Percentiles rank a stretch among this genome's conserved stretches.
Evolutionary conservation across 2,329 filamentous ascomycete species (phyloP).

Genomic region (Emmonsiellopsis sp.): DNA sequence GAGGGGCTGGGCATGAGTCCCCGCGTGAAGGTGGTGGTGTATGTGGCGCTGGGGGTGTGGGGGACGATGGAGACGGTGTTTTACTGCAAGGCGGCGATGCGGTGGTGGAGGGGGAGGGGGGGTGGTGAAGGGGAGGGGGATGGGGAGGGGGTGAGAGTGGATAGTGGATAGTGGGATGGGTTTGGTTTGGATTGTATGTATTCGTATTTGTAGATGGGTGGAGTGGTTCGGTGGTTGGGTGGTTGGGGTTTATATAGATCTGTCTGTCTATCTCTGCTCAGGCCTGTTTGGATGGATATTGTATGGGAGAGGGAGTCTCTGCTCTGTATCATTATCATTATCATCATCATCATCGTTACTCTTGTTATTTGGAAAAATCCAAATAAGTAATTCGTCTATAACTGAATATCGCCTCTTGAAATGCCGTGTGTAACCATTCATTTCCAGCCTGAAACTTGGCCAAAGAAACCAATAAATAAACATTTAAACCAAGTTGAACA

Average conservation of each 20-base stretch:
- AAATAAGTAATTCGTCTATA: neutral
- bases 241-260: no score
- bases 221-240: neutral
- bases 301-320: neutral
- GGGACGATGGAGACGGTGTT: slow-evolving; percentile 18
- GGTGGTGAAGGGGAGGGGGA: neutral
- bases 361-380: neutral
- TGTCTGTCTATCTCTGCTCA: no score
- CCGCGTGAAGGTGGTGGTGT: slow-evolving; percentile 14
- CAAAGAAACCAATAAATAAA: neutral
- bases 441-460: neutral
- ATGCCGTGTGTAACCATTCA: no score
- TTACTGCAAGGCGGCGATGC: slow-evolving; percentile 13
- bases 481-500: no score
- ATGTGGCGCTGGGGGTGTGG: slow-evolving; percentile 11
- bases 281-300: neutral
- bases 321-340: neutral
- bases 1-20: slow-evolving; percentile 13
- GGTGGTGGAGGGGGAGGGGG: neutral
- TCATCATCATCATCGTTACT: neutral
- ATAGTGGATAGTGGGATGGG: no score
- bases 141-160: no score
- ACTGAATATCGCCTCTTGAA: neutral
- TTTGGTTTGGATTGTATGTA: no score
- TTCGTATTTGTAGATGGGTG: neutral